phyloP scores from a whole-genome alignment of 2,329 filamentous ascomycete species.

The Chaetomium strumarium region DNA sequence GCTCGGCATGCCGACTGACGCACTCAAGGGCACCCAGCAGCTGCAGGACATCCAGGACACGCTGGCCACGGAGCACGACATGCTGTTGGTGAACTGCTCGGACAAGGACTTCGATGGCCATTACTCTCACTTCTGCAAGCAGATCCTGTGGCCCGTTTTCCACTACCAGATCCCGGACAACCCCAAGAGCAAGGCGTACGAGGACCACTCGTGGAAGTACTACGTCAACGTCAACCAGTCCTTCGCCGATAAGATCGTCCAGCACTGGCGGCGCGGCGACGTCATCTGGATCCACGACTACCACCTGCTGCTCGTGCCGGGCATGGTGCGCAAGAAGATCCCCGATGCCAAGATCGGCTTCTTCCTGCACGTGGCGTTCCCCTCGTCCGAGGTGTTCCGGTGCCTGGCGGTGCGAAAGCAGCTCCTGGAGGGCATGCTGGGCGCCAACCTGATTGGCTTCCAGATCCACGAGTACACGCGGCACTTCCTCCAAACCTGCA shows the following conservation, averaged over 20 bases:
- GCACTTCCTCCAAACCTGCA: slow-evolving; percentile 94
- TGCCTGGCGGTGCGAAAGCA: slow-evolving; percentile 83
- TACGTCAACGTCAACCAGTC: slow-evolving; percentile 90
- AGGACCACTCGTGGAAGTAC: slow-evolving; percentile 94
- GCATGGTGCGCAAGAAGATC: slow-evolving; percentile 82
- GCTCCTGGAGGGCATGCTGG: slow-evolving; percentile 85
- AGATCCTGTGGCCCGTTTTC: slow-evolving; percentile 95
- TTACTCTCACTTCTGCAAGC: slow-evolving; percentile 95
- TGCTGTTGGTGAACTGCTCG: slow-evolving; percentile 75
- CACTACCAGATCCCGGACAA: slow-evolving; percentile 98
- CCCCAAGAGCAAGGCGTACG: slow-evolving; percentile 95
- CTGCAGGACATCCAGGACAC: slow-evolving; percentile 79
- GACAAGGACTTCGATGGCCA: slow-evolving; percentile 93
- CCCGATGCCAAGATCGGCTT: slow-evolving; percentile 94
- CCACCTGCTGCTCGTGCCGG: slow-evolving; percentile 81
- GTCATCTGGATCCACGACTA: slow-evolving; percentile 96
- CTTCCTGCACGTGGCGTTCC: slow-evolving; percentile 91
- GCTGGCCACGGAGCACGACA: slow-evolving; percentile 74
- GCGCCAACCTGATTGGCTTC: slow-evolving; percentile 87
- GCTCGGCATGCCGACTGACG: slow-evolving; percentile 89
- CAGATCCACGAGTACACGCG: slow-evolving; percentile 90
- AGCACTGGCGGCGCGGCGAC: slow-evolving; percentile 90
- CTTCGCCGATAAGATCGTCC: slow-evolving; percentile 84
- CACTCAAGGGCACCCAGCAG: slow-evolving; percentile 64
- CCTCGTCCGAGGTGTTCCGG: slow-evolving; percentile 91